These are phyloP conservation scores for Leptographium procerum DNA, from an alignment of 2,329 filamentous ascomycete genomes.

Conservation along the genomic window DNA sequence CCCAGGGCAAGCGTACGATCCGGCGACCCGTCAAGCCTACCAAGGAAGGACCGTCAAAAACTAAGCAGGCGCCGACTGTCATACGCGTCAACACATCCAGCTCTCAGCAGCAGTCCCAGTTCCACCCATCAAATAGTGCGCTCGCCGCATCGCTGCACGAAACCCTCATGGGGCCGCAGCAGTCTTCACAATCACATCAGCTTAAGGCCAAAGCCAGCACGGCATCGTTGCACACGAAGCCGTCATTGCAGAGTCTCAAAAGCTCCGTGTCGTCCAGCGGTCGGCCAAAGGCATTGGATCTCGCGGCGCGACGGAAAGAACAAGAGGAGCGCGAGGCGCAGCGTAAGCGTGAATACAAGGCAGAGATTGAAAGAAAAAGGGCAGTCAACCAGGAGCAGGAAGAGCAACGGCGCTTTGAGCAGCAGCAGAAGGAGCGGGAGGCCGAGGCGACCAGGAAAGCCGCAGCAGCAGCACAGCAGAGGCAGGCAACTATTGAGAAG, in stretches of 20 bases:
- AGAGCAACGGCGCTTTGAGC: constrained; percentile 46
- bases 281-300: constrained; percentile 59
- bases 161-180: constrained; percentile 29
- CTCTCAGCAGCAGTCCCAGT: constrained; percentile 45
- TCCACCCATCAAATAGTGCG: constrained; percentile 46
- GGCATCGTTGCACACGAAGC: constrained; percentile 48
- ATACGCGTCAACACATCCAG: constrained; percentile 57
- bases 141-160: constrained; percentile 50
- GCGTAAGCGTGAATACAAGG: constrained; percentile 69
- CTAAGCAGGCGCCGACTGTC: constrained; percentile 58
- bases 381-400: constrained; percentile 53
- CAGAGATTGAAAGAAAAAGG: constrained; percentile 68
- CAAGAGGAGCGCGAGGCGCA: constrained; percentile 72
- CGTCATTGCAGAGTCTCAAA: constrained; percentile 50
- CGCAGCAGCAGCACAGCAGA: constrained; percentile 36
- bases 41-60: constrained; percentile 46
- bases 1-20: constrained; percentile 35
- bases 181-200: constrained; percentile 21
- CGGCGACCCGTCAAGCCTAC: constrained; percentile 52
- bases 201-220: constrained; percentile 56
- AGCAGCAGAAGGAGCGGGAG: constrained; percentile 41
- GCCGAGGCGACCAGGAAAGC: constrained; percentile 46
- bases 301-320: constrained; percentile 73
- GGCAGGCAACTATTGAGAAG: constrained; percentile 51
- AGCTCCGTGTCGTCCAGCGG: constrained; percentile 50